Percentiles rank a stretch among this genome's conserved stretches.
These are phyloP conservation scores for Linaria vulgaris DNA, from an alignment of 257 asterid species.

Conservation along the genomic window DNA sequence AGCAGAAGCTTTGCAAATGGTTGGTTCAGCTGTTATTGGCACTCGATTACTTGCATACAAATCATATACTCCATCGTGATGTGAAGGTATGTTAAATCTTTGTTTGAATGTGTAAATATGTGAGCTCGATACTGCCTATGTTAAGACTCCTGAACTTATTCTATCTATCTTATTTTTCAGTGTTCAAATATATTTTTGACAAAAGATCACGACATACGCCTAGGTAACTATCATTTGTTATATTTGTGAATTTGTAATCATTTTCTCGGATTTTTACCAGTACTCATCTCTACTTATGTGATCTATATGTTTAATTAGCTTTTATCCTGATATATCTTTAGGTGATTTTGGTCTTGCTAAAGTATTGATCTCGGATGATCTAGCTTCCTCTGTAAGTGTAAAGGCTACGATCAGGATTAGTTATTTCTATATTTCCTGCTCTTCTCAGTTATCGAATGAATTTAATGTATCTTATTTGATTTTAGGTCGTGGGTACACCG, in stretches of 20 bases:
- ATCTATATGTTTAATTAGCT: constrained; percentile 4
- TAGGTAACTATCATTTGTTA: constrained; percentile 50
- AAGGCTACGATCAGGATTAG: constrained; percentile 9
- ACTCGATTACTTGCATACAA: constrained; percentile 83
- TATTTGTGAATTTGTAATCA: not conserved
- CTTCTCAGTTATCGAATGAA: constrained; percentile 2
- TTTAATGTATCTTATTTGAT: not conserved
- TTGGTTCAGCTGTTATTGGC: constrained; percentile 93
- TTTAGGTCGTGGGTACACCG: constrained; percentile 98
- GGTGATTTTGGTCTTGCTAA: constrained; percentile 99
- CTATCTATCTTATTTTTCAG: constrained; percentile 43
- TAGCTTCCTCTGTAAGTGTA: constrained; percentile 90
- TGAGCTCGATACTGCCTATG: constrained; percentile 4
- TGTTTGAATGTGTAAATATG: constrained; percentile 8
- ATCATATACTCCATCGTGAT: constrained; percentile 95
- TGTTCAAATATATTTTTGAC: constrained; percentile 96
- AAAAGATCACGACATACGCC: constrained; percentile 83
- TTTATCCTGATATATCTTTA: constrained; percentile 31
- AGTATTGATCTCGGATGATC: constrained; percentile 84
- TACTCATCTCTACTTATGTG: constrained; percentile 4
- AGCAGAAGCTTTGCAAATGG: constrained; percentile 97
- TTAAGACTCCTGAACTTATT: constrained; percentile 26
- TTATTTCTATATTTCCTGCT: constrained; percentile 6
- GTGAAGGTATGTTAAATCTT: constrained; percentile 63
- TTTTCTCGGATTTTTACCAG: not conserved